Percentiles rank a stretch among this genome's conserved stretches.
phyloP scores from a whole-genome alignment of 257 asterid genomes.

The Ligustrum vulgare region DNA sequence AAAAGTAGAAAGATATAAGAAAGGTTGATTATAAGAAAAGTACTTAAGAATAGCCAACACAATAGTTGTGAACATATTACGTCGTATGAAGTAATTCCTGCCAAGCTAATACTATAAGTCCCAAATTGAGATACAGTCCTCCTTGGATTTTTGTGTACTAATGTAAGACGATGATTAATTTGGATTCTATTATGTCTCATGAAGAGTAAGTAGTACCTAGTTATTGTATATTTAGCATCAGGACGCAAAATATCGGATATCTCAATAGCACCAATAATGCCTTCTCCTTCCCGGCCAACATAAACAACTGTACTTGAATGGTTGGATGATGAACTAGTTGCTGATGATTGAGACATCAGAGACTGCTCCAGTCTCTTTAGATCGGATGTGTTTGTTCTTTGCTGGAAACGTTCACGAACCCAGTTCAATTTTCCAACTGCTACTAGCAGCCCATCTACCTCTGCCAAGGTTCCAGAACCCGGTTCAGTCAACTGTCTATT shows the following conservation, averaged over 20 bases:
- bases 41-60: neutral
- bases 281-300: conserved; percentile 96
- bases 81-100: neutral
- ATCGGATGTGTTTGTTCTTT: conserved; percentile 45
- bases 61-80: neutral
- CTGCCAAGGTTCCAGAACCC: conserved; percentile 93
- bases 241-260: conserved; percentile 74
- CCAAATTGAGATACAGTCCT: neutral
- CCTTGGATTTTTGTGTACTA: neutral
- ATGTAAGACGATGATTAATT: neutral
- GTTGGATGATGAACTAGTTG: conserved; percentile 51
- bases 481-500: conserved; percentile 85
- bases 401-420: conserved; percentile 86
- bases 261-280: conserved; percentile 87
- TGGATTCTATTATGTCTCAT: conserved; percentile 2
- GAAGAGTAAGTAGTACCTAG: conserved; percentile 46
- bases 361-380: conserved; percentile 68
- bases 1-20: conserved; percentile 2
- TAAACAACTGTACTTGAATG: conserved; percentile 84
- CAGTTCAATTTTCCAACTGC: conserved; percentile 90
- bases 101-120: neutral
- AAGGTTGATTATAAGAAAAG: conserved; percentile 14
- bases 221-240: conserved; percentile 77
- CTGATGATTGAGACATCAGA: conserved; percentile 52
- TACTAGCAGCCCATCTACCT: conserved; percentile 87